Evolutionary conservation across 1,284 basidiomycete species (phyloP).

Genomic region (Agaricales sp.): DNA sequence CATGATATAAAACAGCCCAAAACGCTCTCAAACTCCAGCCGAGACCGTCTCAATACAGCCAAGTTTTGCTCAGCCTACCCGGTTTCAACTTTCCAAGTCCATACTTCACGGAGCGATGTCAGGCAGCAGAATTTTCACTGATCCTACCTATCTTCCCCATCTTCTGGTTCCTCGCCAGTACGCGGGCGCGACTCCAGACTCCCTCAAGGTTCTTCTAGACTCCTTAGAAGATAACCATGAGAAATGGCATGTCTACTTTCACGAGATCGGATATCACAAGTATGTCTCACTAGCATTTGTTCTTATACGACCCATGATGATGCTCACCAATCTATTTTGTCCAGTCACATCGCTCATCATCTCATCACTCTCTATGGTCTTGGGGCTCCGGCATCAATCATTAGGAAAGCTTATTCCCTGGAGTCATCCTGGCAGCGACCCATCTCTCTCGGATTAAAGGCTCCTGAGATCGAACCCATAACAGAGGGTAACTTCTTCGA

Average conservation of each 20-base stretch:
- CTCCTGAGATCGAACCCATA: constrained; percentile 8
- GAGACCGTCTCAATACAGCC: too few relatives aligned
- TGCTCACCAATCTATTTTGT: too few relatives aligned
- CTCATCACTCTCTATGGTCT: not conserved
- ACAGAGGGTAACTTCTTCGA: not conserved
- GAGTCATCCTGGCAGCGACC: not conserved
- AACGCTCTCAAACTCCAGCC: too few relatives aligned
- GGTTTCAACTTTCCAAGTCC: too few relatives aligned
- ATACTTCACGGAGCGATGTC: too few relatives aligned
- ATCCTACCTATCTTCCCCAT: not conserved
- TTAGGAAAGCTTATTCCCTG: not conserved
- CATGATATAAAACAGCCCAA: too few relatives aligned
- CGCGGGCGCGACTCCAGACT: not conserved
- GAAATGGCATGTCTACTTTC: not conserved
- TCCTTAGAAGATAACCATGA: not conserved
- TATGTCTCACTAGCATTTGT: not conserved
- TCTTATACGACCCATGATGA: too few relatives aligned
- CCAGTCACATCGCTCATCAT: not conserved
- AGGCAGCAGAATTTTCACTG: too few relatives aligned
- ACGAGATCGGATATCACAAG: not conserved
- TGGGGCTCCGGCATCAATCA: not conserved
- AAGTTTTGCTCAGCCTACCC: too few relatives aligned
- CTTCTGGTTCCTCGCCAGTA: not conserved
- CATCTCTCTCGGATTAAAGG: not conserved
- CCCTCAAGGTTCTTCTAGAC: not conserved